Percentiles rank a stretch among this genome's conserved stretches.
phyloP scores from a whole-genome alignment of 768 basidiomycete species.

The Thelephora aurantiotincta region DNA sequence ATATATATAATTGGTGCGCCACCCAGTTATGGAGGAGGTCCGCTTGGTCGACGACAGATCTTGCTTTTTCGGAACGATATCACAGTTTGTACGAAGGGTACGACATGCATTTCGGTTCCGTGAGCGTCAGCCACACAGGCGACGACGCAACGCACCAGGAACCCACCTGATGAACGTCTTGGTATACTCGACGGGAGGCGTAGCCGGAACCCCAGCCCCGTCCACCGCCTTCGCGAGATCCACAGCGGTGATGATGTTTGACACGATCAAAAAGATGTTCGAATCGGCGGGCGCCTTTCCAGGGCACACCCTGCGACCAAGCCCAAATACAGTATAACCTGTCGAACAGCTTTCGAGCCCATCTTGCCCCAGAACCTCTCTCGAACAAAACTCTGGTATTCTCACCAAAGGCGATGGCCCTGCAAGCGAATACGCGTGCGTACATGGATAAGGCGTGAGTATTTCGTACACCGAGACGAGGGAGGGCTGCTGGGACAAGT shows the following conservation, averaged over 20 bases:
- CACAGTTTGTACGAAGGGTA: not conserved
- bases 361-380: slow-evolving; percentile 7
- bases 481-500: too few relatives aligned
- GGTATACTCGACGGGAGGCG: slow-evolving; percentile 14
- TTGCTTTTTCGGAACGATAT: not conserved
- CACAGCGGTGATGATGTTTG: slow-evolving; percentile 14
- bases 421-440: not conserved
- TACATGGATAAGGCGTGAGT: not conserved
- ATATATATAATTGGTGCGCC: not conserved
- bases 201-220: slow-evolving; percentile 24
- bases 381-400: too few relatives aligned
- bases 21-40: not conserved
- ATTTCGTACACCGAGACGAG: not conserved
- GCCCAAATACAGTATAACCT: slow-evolving; percentile 6
- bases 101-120: not conserved
- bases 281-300: slow-evolving; percentile 13
- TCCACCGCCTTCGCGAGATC: slow-evolving; percentile 26
- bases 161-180: not conserved
- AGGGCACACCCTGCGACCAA: slow-evolving; percentile 13
- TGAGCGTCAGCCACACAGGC: not conserved
- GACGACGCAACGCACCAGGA: not conserved
- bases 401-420: too few relatives aligned
- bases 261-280: slow-evolving; percentile 12
- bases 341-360: too few relatives aligned
- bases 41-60: not conserved